phyloP scores from a whole-genome alignment of 805 yeast genomes.

The Starmerella kuoi region DNA sequence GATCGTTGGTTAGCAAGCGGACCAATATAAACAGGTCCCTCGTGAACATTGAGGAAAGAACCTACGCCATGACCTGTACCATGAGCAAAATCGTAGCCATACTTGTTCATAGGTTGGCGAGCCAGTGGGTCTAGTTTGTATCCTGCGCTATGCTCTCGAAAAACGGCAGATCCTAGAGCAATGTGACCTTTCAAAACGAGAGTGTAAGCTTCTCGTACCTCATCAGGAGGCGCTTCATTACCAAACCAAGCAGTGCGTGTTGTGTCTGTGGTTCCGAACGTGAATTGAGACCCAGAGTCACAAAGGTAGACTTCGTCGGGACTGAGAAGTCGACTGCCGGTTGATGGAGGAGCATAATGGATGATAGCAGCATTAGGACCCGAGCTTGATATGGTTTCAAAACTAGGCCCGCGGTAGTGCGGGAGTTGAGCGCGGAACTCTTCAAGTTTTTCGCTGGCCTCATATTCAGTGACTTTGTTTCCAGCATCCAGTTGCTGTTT shows the following conservation, averaged over 20 bases:
- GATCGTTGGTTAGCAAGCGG: conserved; percentile 2
- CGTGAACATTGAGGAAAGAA: conserved; percentile 79
- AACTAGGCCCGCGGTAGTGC: conserved; percentile 47
- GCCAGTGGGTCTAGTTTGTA: conserved; percentile 69
- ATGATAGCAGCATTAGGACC: conserved; percentile 70
- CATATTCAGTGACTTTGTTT: conserved; percentile 40
- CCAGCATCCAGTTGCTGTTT: conserved; percentile 41
- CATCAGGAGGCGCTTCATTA: conserved; percentile 35
- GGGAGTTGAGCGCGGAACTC: conserved; percentile 32
- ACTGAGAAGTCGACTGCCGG: conserved; percentile 47
- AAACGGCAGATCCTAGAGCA: conserved; percentile 66
- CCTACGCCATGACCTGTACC: conserved; percentile 99
- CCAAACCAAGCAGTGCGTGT: conserved; percentile 74
- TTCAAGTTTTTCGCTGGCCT: conserved; percentile 44
- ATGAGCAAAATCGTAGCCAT: conserved; percentile 79
- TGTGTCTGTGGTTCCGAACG: conserved; percentile 93
- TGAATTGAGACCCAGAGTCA: conserved; percentile 85
- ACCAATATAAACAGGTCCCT: conserved; percentile 78
- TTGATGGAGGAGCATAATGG: conserved; percentile 55
- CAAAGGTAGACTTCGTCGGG: conserved; percentile 57
- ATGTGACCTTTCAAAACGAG: conserved; percentile 85
- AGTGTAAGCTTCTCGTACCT: conserved; percentile 59
- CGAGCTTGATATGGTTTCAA: conserved; percentile 61
- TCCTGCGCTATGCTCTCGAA: conserved; percentile 69
- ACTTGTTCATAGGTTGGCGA: conserved; percentile 66